A percentile compares a stretch with the other conserved stretches of the same genome.
Conservation (phyloP, 1,284 basidiomycete genomes). For the Leccinum solheimii region DNA sequence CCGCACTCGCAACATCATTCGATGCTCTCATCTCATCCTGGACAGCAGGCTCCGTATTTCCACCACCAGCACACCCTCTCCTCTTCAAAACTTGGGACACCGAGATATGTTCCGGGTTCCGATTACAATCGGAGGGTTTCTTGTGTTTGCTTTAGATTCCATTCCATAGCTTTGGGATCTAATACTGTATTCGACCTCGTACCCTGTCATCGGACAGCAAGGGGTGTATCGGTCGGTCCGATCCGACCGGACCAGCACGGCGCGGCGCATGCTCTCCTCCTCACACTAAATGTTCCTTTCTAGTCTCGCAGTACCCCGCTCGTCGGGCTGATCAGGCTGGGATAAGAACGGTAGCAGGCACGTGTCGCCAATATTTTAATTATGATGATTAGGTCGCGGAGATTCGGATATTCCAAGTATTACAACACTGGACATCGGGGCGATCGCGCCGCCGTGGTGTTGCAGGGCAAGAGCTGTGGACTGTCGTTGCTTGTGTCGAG, state of each 20-base stretch:
- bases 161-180: too few relatives aligned
- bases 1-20: slow-evolving; percentile 16
- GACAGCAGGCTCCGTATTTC: slow-evolving; percentile 25
- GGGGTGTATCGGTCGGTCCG: too few relatives aligned
- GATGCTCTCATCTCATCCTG: slow-evolving; percentile 17
- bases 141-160: too few relatives aligned
- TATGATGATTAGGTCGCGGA: not conserved
- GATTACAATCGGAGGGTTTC: too few relatives aligned
- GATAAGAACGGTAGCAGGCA: not conserved
- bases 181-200: too few relatives aligned
- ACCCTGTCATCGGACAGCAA: too few relatives aligned
- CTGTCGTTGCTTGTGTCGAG: not conserved
- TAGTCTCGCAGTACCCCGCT: too few relatives aligned
- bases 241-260: too few relatives aligned
- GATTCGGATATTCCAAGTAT: not conserved
- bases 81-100: slow-evolving; percentile 9
- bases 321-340: too few relatives aligned
- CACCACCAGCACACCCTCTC: slow-evolving; percentile 32
- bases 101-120: too few relatives aligned
- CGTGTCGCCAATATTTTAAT: not conserved
- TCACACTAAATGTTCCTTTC: too few relatives aligned
- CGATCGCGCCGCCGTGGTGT: not conserved
- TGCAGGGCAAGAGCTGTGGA: not conserved
- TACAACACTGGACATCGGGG: not conserved
- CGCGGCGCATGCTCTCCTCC: too few relatives aligned